These are phyloP conservation scores for Pelargonium cotyledonis DNA, from an alignment of 441 rosid species.

Conservation along the genomic window DNA sequence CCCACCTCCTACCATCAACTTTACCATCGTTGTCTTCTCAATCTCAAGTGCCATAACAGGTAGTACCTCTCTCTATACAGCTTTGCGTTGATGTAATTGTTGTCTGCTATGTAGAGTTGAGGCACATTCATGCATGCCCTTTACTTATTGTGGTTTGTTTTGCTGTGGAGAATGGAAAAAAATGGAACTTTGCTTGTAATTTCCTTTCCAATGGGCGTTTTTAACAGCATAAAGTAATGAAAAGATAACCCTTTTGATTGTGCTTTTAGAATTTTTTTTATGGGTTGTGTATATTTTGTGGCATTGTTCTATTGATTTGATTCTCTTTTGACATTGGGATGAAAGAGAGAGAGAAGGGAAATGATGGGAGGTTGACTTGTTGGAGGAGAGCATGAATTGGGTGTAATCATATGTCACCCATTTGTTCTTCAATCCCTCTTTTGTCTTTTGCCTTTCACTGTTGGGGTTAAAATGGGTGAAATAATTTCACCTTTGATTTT, in stretches of 20 bases:
- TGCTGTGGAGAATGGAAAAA: background rate
- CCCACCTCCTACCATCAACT: background rate
- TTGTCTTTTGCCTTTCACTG: constrained; percentile 25
- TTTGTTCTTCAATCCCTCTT: constrained; percentile 17
- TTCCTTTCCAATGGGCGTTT: constrained; percentile 17
- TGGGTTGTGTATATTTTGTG: constrained; percentile 27
- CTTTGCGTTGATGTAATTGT: background rate
- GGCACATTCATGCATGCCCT: background rate
- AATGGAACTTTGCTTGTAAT: constrained; percentile 5
- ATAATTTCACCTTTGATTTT: constrained; percentile 26
- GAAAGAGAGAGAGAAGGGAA: constrained; percentile 15
- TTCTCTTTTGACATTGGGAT: constrained; percentile 13
- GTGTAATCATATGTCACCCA: constrained; percentile 35
- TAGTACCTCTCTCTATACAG: background rate
- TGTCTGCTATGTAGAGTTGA: constrained; percentile 2
- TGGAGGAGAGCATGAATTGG: constrained; percentile 31
- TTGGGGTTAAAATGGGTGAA: constrained; percentile 32
- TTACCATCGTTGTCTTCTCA: background rate
- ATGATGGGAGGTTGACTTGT: constrained; percentile 48
- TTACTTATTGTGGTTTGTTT: background rate
- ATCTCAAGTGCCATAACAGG: constrained; percentile 7
- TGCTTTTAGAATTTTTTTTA: constrained; percentile 34
- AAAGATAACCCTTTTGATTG: constrained; percentile 45
- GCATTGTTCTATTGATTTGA: constrained; percentile 33
- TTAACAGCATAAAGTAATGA: constrained; percentile 30